Evolutionary conservation across 2,329 filamentous ascomycete genomes (phyloP).

Genomic region (Talaromyces sp.): DNA sequence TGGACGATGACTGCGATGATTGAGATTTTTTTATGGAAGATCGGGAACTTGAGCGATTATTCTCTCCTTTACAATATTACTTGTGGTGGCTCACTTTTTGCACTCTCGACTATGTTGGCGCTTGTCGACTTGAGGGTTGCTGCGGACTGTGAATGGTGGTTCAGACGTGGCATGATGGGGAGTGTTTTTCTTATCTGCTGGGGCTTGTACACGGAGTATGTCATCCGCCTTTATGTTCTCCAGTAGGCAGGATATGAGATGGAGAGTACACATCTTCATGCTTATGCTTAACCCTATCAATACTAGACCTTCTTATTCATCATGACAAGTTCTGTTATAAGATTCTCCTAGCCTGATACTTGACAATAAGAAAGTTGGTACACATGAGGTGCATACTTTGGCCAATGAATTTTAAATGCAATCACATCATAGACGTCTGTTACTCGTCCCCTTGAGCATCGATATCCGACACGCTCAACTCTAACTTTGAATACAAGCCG

Average conservation of each 20-base stretch:
- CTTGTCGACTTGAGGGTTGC: constrained; percentile 15
- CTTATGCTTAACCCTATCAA: not conserved
- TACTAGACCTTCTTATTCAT: not conserved
- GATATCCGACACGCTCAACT: no score
- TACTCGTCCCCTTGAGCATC: no score
- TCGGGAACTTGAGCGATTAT: constrained; percentile 7
- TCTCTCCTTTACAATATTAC: constrained; percentile 11
- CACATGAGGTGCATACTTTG: no score
- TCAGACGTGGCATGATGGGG: not conserved
- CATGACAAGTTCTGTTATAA: not conserved
- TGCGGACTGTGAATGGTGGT: constrained; percentile 15
- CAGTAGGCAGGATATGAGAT: not conserved
- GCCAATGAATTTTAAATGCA: no score
- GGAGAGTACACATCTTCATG: not conserved
- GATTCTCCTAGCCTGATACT: not conserved
- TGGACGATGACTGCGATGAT: not conserved
- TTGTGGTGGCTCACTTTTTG: not conserved
- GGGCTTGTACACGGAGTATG: constrained; percentile 14
- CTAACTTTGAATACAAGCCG: no score
- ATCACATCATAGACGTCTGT: no score
- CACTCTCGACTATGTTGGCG: constrained; percentile 10
- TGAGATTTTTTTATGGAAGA: not conserved
- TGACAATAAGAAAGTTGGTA: no score
- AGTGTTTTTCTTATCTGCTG: not conserved
- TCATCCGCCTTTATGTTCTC: constrained; percentile 7